Evolutionary conservation across 345 rosid species (phyloP).

Genomic region (Boechera divaricarpa): DNA sequence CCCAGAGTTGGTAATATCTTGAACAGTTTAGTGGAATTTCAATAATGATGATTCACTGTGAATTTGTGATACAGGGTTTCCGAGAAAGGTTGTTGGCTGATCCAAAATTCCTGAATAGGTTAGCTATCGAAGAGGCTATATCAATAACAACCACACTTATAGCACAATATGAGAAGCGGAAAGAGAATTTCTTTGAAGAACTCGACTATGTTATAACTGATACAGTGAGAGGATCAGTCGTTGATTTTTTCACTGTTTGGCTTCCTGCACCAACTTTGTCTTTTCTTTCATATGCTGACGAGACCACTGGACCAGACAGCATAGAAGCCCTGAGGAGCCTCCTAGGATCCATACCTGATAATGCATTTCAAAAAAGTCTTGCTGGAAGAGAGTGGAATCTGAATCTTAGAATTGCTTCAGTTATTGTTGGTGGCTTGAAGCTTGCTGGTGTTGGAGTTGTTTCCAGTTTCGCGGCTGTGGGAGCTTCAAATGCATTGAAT

Average conservation of each 20-base stretch:
- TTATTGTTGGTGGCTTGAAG: constrained; percentile 85
- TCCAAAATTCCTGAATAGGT: constrained; percentile 89
- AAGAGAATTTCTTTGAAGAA: constrained; percentile 89
- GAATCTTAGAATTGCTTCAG: constrained; percentile 85
- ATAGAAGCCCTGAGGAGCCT: constrained; percentile 71
- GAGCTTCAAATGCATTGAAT: constrained; percentile 71
- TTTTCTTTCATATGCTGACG: constrained; percentile 75
- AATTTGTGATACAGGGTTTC: constrained; percentile 75
- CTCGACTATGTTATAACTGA: constrained; percentile 92
- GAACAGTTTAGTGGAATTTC: constrained; percentile 6
- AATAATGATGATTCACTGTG: constrained; percentile 15
- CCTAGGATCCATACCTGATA: constrained; percentile 89
- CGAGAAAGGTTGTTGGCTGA: constrained; percentile 95
- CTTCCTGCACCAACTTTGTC: constrained; percentile 96
- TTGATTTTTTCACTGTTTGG: constrained; percentile 95
- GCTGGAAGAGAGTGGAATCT: constrained; percentile 85
- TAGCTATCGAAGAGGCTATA: constrained; percentile 96
- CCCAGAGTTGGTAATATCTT: constrained; percentile 1
- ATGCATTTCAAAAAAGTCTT: constrained; percentile 90
- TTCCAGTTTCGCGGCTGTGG: constrained; percentile 88
- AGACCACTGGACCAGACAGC: constrained; percentile 55
- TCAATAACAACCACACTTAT: constrained; percentile 89
- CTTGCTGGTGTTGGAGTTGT: constrained; percentile 85
- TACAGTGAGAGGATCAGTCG: constrained; percentile 81
- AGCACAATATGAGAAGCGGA: constrained; percentile 92